Percentiles rank a stretch among this genome's conserved stretches.
phyloP scores from a whole-genome alignment of 805 yeast species.

The Yamadazyma phyllophila region DNA sequence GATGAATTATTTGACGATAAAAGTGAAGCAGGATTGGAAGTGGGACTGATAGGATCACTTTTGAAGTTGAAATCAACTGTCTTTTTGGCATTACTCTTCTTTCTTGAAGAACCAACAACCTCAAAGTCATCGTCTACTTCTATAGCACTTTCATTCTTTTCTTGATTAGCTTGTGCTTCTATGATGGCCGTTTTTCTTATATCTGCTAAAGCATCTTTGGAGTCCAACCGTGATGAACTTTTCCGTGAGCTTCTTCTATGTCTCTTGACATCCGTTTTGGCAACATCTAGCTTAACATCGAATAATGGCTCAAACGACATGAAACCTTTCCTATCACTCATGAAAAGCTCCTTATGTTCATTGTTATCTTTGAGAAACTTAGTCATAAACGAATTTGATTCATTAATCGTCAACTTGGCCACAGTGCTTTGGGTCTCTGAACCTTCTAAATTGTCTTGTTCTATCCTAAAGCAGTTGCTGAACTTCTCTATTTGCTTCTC shows the following conservation, averaged over 20 bases:
- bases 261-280: slow-evolving; percentile 18
- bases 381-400: slow-evolving; percentile 18
- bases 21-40: background rate
- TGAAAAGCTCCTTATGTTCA: slow-evolving; percentile 29
- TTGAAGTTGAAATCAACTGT: slow-evolving; percentile 4
- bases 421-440: no score
- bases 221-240: slow-evolving; percentile 19
- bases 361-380: slow-evolving; percentile 20
- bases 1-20: slow-evolving; percentile 6
- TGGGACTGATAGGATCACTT: background rate
- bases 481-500: slow-evolving; percentile 29
- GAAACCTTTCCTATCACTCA: slow-evolving; percentile 34
- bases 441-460: no score
- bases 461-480: slow-evolving; percentile 23
- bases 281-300: slow-evolving; percentile 26
- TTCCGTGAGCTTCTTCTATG: slow-evolving; percentile 19
- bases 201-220: slow-evolving; percentile 18
- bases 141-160: slow-evolving; percentile 18
- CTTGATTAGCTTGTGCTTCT: slow-evolving; percentile 9
- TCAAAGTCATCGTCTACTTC: slow-evolving; percentile 25
- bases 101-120: slow-evolving; percentile 21
- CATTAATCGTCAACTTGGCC: slow-evolving; percentile 20
- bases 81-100: slow-evolving; percentile 8
- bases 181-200: slow-evolving; percentile 22
- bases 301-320: slow-evolving; percentile 34